Base-by-base conservation (phyloP, 352 stramenopile species). In the Phytophthora uliginosa region DNA sequence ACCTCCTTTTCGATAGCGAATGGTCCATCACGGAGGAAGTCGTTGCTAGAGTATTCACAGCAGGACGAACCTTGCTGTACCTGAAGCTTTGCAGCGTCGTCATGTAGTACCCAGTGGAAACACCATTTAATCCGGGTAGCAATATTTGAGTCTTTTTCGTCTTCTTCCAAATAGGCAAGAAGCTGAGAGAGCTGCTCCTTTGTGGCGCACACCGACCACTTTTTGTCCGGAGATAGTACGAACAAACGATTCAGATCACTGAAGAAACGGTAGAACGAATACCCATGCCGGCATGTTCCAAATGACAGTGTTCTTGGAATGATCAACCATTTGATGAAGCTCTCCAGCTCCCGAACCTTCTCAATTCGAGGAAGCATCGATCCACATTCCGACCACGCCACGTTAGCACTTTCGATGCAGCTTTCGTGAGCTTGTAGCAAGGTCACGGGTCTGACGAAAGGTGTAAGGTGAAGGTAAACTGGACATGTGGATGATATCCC, bases 231-330 rank as follows among this genome's bases (percentile, higher is more conserved):
- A 18, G 84, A 89, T 53, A 82, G 57, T 18, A 90, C 58, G 38
- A 88, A 96, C 12, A 96, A 61, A 20, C 77, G 76, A 4, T 79
- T 59, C 7, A 71, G 68, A 67, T 94, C 88, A 40, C 85, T 81
- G 38, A 77, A 85, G 53, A 95, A 95, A 5, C 81, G 84, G 51
- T 91, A 93, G 56, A 91, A 95, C 5, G 59, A 62, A 47, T 85
- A 92, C 2, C 73, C 78, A 13, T 77, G 54, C 1, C 78, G 80
- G 59, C 83, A 94, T 17, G 83, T 89, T 2, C 88, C 88, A 34
- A 93, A 75, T 12, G 79, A 66, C 18, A 89, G 47, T 12, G 81
- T 93, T 61, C 90, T 77, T 24, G 90, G 90, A 26, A 94, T 80
- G 36, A 94, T 70, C 7, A 76, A 64, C 65, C 73, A 81, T 36